Percentiles rank a stretch among this genome's conserved stretches.
phyloP scores from a whole-genome alignment of 1,139 yeast species.

The Yamadazyma oceani region DNA sequence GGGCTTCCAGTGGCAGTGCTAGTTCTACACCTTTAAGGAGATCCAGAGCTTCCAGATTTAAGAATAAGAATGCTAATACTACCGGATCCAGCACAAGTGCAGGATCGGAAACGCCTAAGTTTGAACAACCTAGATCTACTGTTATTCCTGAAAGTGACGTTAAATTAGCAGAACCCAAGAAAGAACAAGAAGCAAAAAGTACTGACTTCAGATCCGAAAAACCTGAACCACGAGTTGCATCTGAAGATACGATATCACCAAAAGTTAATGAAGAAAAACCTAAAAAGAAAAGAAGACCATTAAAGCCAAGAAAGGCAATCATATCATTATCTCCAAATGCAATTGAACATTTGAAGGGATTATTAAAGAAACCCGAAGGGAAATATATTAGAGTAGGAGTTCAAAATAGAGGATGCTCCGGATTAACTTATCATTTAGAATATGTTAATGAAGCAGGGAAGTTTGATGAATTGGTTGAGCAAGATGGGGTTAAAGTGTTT shows the following conservation, averaged over 20 bases:
- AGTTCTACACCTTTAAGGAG: constrained; percentile 27
- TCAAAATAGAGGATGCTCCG: constrained; percentile 95
- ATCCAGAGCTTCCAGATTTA: constrained; percentile 40
- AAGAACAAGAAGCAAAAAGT: neutral
- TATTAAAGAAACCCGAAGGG: constrained; percentile 81
- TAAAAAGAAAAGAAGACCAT: constrained; percentile 59
- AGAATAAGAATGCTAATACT: constrained; percentile 18
- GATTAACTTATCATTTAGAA: constrained; percentile 85
- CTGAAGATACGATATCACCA: constrained; percentile 8
- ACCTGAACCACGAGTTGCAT: neutral
- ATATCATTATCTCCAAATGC: constrained; percentile 79
- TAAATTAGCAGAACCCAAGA: constrained; percentile 1
- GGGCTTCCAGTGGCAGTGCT: neutral
- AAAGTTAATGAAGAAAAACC: constrained; percentile 12
- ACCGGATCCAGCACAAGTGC: constrained; percentile 7
- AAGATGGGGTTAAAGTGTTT: constrained; percentile 89
- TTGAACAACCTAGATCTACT: constrained; percentile 5
- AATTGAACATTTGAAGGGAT: constrained; percentile 60
- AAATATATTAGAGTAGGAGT: constrained; percentile 90
- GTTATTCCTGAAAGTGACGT: constrained; percentile 8
- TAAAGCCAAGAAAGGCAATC: constrained; percentile 83
- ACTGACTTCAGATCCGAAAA: neutral
- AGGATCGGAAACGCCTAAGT: constrained; percentile 11
- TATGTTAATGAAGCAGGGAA: constrained; percentile 88
- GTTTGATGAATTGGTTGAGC: constrained; percentile 89